Base-by-base conservation (phyloP, 495 filamentous ascomycete genomes). In the Penicillium canescens region DNA sequence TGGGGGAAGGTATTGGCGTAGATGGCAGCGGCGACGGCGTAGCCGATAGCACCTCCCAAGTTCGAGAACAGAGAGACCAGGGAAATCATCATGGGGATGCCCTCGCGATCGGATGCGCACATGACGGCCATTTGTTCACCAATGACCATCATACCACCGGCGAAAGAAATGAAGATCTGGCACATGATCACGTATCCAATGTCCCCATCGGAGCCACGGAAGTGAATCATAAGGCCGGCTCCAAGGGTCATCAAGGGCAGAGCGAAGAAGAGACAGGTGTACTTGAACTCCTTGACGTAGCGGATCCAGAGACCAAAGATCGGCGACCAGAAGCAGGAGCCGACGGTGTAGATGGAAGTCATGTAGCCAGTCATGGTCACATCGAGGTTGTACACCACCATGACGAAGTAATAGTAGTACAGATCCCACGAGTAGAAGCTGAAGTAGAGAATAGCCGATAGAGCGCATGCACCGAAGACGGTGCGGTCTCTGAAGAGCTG, bases 101-200 rank as follows among this genome's bases (percentile, higher is more conserved):
- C 72, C 48, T 87, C 76, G 3, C 75, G 68, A 42, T 69, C 60
- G 1, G 78, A 74, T 2, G 79, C 82, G 2, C 86, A 82, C 82
- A 88, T 84, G 68, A 82, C 78, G 12, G 85, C 84, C 58, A 88
- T 83, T 54, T 90, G 79, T 57, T 85, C 79, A 51, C 69, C 73
- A 28, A 61, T 61, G 7, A 61, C 58, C 36, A 57, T 13, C 34
- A 55, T 61, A 65, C 81, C 79, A 10, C 82, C 85, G 14, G 77
- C 70, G 46, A 90, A 78, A 24, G 86, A 80, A 57, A 89, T 86
- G 67, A 87, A 82, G 65, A 91, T 88, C 67, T 91, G 87, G 58
- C 82, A 86, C 84, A 90, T 88, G 68, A 90, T 73, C 16, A 92
- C 70, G 65, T 85, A 89, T 21, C 85, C 87, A 42, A 90, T 74